These are phyloP conservation scores for Tylopilus plumbeoviolaceoides DNA, from an alignment of 768 basidiomycete genomes.

Conservation along the genomic window DNA sequence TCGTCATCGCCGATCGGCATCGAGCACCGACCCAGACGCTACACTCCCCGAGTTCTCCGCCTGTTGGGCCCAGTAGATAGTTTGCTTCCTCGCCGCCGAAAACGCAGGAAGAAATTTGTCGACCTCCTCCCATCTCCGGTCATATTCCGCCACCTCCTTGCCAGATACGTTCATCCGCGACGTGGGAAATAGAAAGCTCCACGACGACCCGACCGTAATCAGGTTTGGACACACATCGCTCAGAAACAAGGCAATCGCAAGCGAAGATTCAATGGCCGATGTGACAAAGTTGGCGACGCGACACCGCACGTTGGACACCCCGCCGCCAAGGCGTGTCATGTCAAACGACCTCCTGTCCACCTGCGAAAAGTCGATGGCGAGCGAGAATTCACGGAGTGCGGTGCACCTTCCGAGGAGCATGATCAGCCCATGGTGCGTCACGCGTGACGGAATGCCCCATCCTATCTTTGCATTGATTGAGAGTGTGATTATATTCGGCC, in stretches of 20 bases:
- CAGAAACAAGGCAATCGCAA: constrained; percentile 23
- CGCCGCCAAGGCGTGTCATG: constrained; percentile 4
- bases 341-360: constrained; percentile 9
- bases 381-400: constrained; percentile 7
- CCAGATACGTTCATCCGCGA: too few relatives aligned
- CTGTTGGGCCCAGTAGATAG: constrained; percentile 1
- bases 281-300: constrained; percentile 14
- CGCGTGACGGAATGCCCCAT: constrained; percentile 14
- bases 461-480: constrained; percentile 17
- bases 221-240: constrained; percentile 23
- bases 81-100: constrained; percentile 17
- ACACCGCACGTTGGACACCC: constrained; percentile 10
- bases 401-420: constrained; percentile 16
- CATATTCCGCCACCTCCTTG: background rate
- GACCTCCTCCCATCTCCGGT: constrained; percentile 21
- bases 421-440: constrained; percentile 23
- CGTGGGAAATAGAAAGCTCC: too few relatives aligned
- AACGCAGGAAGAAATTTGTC: constrained; percentile 22
- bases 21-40: too few relatives aligned
- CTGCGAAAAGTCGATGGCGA: constrained; percentile 19
- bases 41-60: background rate
- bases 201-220: constrained; percentile 8
- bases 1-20: too few relatives aligned
- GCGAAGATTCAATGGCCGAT: constrained; percentile 20
- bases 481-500: constrained; percentile 14